Conservation (phyloP, 306 rosid genomes). For the Acacia crassicarpa region DNA sequence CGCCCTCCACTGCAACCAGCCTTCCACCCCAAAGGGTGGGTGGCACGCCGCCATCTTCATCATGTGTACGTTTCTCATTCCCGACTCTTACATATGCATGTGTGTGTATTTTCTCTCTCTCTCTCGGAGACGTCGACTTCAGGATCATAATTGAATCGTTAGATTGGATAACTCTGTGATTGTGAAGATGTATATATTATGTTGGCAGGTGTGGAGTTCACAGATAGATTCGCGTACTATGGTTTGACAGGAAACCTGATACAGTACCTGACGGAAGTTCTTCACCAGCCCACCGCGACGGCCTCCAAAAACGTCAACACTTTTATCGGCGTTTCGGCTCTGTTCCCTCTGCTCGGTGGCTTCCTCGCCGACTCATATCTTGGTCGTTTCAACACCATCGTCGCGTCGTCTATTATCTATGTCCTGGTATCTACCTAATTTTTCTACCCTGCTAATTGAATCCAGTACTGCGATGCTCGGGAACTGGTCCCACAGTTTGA, state of each 20-base stretch:
- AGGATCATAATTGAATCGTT: too few species aligned
- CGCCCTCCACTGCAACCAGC: conserved; percentile 19
- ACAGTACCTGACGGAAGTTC: conserved; percentile 40
- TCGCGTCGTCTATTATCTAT: conserved; percentile 34
- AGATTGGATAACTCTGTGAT: not conserved
- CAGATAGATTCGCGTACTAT: conserved; percentile 54
- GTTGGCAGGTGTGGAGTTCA: conserved; percentile 42
- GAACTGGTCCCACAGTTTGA: too few species aligned
- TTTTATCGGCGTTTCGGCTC: conserved; percentile 55
- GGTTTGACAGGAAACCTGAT: conserved; percentile 43
- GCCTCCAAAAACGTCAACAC: conserved; percentile 64
- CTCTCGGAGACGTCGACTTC: too few species aligned
- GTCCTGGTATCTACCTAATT: not conserved
- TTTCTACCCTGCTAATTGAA: not conserved
- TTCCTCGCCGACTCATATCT: conserved; percentile 50
- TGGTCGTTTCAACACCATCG: conserved; percentile 58
- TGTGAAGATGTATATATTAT: not conserved
- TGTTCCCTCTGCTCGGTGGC: conserved; percentile 53
- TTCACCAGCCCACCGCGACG: conserved; percentile 39
- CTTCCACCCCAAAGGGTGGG: conserved; percentile 36
- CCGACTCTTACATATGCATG: too few species aligned
- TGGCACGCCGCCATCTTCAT: conserved; percentile 59
- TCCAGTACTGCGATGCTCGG: too few species aligned
- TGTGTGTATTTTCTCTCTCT: too few species aligned
- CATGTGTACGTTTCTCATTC: conserved; percentile 33